Conservation (phyloP, 768 basidiomycete genomes). For the Phaffia tasmanica region DNA sequence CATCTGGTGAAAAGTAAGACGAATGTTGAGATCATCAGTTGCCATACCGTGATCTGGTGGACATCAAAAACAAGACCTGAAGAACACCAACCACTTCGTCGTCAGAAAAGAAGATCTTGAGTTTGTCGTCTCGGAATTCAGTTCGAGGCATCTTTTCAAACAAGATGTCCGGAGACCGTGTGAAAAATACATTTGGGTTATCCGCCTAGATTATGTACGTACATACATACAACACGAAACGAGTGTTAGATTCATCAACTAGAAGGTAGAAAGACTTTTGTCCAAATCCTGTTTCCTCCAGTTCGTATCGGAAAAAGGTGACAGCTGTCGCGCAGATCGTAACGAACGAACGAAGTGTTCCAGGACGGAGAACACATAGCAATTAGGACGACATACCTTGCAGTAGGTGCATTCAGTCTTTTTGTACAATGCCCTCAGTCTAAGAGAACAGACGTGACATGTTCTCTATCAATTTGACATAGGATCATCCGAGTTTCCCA, state of each 20-base stretch:
- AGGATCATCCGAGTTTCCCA: no score
- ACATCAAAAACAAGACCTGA: background rate
- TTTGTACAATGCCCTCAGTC: constrained; percentile 84
- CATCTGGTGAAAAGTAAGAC: constrained; percentile 45
- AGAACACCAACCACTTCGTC: constrained; percentile 45
- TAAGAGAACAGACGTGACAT: constrained; percentile 60
- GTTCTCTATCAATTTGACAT: constrained; percentile 9
- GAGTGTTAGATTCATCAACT: background rate
- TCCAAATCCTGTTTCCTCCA: no score
- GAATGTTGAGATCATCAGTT: background rate
- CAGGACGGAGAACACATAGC: background rate
- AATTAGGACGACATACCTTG: constrained; percentile 50
- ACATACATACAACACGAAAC: background rate
- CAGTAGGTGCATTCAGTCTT: constrained; percentile 89
- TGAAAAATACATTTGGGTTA: constrained; percentile 56
- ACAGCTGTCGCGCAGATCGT: no score
- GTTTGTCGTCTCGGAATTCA: constrained; percentile 36
- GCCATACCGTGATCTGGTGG: background rate
- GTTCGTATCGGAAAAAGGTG: no score
- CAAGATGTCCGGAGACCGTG: constrained; percentile 50
- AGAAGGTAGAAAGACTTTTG: background rate
- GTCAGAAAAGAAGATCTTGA: constrained; percentile 76
- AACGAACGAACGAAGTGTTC: background rate
- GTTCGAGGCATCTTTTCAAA: constrained; percentile 50
- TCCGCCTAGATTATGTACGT: background rate